Conservation (phyloP, 352 stramenopile genomes). For the Saprolegnia parasitica region DNA sequence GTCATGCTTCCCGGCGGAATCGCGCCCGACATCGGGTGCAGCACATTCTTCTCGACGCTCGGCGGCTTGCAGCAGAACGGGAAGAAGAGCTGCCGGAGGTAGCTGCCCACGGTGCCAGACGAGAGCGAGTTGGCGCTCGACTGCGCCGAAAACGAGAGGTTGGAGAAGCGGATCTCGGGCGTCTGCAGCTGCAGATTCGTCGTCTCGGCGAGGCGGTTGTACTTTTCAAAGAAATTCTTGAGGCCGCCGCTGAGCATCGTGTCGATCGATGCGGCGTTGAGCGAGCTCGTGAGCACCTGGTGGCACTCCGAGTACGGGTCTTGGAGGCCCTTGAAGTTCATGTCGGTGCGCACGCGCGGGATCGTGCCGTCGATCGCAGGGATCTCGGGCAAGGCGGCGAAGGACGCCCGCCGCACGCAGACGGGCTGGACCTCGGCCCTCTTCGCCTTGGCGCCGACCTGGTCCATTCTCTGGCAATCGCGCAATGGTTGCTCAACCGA, state of each 20-base stretch:
- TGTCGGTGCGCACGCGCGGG: conserved; percentile 54
- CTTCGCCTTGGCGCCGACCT: not conserved
- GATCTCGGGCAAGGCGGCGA: not conserved
- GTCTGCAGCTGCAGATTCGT: conserved; percentile 27
- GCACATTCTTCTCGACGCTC: conserved; percentile 39
- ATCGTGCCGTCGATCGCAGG: conserved; percentile 41
- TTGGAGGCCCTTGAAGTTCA: conserved; percentile 71
- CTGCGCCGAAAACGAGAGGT: conserved; percentile 30
- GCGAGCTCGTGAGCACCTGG: conserved; percentile 47
- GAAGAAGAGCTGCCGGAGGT: conserved; percentile 21
- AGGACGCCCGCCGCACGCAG: not conserved
- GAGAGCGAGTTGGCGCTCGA: not conserved
- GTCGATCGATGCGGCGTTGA: conserved; percentile 46
- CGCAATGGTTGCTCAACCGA: too few relatives aligned
- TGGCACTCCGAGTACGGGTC: conserved; percentile 50
- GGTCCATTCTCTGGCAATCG: too few relatives aligned
- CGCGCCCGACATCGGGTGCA: conserved; percentile 64
- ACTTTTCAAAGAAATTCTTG: conserved; percentile 31
- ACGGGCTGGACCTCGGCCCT: not conserved
- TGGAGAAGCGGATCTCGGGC: conserved; percentile 27
- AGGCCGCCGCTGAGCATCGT: conserved; percentile 29
- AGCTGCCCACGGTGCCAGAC: conserved; percentile 9
- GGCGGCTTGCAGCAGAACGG: conserved; percentile 41
- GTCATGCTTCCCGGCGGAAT: conserved; percentile 59
- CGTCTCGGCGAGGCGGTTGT: conserved; percentile 24